These are phyloP conservation scores for Dillenia suffruticosa DNA, from an alignment of 164 flowering plant species.

Conservation along the genomic window DNA sequence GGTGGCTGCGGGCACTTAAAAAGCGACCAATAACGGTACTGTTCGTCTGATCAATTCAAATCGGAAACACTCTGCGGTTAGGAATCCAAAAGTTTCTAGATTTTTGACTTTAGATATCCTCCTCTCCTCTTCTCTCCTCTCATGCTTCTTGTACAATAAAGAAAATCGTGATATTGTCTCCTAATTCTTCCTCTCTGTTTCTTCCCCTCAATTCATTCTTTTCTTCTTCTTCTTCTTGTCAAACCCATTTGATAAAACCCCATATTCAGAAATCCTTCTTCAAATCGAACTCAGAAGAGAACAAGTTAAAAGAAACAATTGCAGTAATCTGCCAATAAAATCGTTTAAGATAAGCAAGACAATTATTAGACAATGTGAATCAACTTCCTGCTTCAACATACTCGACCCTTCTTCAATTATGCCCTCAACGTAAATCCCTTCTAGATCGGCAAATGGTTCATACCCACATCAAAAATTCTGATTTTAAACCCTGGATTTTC, in stretches of 20 bases:
- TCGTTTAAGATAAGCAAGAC: slow-evolving; percentile 22
- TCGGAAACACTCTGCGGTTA: no score
- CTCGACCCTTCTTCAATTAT: slow-evolving; percentile 16
- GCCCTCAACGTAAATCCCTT: slow-evolving; percentile 20
- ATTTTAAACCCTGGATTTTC: slow-evolving; percentile 19
- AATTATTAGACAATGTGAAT: slow-evolving; percentile 10
- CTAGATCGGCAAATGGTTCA: slow-evolving; percentile 22
- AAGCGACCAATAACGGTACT: no score
- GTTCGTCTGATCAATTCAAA: no score
- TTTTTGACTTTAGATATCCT: no score
- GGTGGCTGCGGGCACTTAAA: no score
- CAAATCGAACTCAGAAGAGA: slow-evolving; percentile 9
- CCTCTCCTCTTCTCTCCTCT: no score
- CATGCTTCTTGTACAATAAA: no score
- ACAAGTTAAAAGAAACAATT: slow-evolving; percentile 21
- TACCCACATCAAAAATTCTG: slow-evolving; percentile 13
- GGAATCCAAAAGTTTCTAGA: no score
- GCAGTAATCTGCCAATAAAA: slow-evolving; percentile 18
- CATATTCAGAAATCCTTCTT: slow-evolving; percentile 17
- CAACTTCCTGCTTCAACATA: slow-evolving; percentile 16
- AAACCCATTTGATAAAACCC: neutral
- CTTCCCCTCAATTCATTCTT: neutral
- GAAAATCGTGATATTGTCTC: no score
- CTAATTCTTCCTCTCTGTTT: neutral
- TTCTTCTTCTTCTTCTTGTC: neutral